Evolutionary conservation across 1,284 basidiomycete genomes (phyloP).

Genomic region (Mycena citricolor): DNA sequence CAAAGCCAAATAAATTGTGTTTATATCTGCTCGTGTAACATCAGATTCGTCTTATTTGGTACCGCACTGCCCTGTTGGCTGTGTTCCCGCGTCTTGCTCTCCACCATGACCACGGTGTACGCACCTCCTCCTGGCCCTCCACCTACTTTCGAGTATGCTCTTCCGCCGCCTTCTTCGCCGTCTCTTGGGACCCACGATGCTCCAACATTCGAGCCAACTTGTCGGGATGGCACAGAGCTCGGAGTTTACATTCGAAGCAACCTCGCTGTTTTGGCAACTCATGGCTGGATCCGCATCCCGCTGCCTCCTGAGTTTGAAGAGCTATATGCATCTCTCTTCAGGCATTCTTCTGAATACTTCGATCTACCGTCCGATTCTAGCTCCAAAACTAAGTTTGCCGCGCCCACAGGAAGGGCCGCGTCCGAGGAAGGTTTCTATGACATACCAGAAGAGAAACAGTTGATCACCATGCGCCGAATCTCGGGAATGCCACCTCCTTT

Average conservation of each 20-base stretch:
- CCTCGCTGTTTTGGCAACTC: conserved; percentile 10
- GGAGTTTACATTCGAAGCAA: conserved; percentile 6
- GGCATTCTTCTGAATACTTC: conserved; percentile 28
- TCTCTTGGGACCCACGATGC: conserved; percentile 4
- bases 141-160: conserved; percentile 13
- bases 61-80: too few relatives aligned
- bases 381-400: conserved; percentile 17
- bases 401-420: conserved; percentile 20
- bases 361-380: conserved; percentile 20
- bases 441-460: conserved; percentile 31
- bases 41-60: too few relatives aligned
- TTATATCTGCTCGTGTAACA: too few relatives aligned
- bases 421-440: conserved; percentile 33
- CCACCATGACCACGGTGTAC: conserved; percentile 10
- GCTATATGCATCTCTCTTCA: conserved; percentile 11
- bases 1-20: too few relatives aligned
- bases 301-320: conserved; percentile 19
- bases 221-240: conserved; percentile 10
- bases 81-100: too few relatives aligned
- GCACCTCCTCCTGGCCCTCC: conserved; percentile 13
- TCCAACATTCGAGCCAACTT: conserved; percentile 5
- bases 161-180: conserved; percentile 22
- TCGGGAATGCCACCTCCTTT: conserved; percentile 16
- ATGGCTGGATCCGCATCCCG: conserved; percentile 18
- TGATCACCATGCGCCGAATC: conserved; percentile 28